Evolutionary conservation across 139 green algal species (phyloP).

Genomic region (Haematococcus lacustris): DNA sequence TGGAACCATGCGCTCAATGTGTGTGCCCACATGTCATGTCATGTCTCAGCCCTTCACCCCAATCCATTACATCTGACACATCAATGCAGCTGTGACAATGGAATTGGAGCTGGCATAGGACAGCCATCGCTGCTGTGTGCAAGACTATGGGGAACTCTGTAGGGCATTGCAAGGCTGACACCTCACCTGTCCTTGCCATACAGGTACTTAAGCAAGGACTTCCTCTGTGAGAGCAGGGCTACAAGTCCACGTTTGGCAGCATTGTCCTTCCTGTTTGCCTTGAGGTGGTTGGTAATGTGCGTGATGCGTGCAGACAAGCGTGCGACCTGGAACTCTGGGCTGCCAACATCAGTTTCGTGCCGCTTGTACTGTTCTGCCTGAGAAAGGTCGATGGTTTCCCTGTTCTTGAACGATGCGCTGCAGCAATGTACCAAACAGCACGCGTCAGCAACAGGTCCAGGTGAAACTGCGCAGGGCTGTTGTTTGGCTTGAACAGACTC

Average conservation of each 20-base stretch:
- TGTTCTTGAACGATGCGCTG: slow-evolving; percentile 56
- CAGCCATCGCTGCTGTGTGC: background rate
- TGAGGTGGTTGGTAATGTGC: slow-evolving; percentile 49
- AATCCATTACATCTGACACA: background rate
- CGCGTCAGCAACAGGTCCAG: too few relatives aligned
- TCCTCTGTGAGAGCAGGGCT: slow-evolving; percentile 52
- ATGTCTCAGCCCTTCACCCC: too few relatives aligned
- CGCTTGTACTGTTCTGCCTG: slow-evolving; percentile 18
- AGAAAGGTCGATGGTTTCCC: slow-evolving; percentile 53
- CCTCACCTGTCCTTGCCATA: slow-evolving; percentile 44
- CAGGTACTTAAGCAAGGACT: slow-evolving; percentile 66
- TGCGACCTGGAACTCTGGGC: slow-evolving; percentile 57
- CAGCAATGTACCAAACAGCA: background rate
- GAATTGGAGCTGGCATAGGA: background rate
- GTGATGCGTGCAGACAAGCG: slow-evolving; percentile 44
- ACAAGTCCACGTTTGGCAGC: slow-evolving; percentile 49
- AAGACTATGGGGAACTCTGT: background rate
- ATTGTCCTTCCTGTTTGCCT: slow-evolving; percentile 62
- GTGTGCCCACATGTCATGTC: background rate
- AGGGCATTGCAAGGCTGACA: background rate
- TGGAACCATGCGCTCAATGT: too few relatives aligned
- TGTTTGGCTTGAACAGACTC: background rate
- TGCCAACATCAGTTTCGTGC: slow-evolving; percentile 46
- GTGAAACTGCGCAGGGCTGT: background rate
- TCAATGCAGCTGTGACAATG: background rate